A percentile compares a stretch with the other conserved stretches of the same genome.
phyloP scores from a whole-genome alignment of 1,139 yeast species.

The Geotrichum histeridarum region DNA sequence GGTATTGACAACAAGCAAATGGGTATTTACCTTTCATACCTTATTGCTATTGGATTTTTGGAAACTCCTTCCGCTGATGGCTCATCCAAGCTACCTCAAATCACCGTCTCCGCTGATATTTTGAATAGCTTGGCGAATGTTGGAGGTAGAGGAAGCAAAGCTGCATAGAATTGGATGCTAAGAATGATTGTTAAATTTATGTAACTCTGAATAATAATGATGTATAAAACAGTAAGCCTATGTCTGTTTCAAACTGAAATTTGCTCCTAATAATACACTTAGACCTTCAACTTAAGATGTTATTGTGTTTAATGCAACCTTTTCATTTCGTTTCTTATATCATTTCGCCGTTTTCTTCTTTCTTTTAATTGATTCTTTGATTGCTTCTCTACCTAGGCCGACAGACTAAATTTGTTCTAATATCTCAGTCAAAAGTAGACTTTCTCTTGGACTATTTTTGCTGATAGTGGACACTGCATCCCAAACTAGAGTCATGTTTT shows the following conservation, averaged over 20 bases:
- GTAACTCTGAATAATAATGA: background rate
- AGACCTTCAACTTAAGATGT: background rate
- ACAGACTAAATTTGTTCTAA: no score
- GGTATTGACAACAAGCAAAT: conserved; percentile 66
- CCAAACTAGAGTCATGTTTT: background rate
- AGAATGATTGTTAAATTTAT: no score
- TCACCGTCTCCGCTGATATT: conserved; percentile 54
- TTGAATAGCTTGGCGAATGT: conserved; percentile 64
- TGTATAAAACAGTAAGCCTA: background rate
- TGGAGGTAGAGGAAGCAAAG: conserved; percentile 63
- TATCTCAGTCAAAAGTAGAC: no score
- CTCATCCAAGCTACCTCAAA: conserved; percentile 49
- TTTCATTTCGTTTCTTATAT: no score
- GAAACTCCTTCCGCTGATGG: conserved; percentile 51
- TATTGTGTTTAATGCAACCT: no score
- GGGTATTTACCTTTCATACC: conserved; percentile 74
- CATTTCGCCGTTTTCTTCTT: no score
- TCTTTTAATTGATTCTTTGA: no score
- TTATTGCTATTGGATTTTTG: conserved; percentile 73
- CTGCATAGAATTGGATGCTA: conserved; percentile 3
- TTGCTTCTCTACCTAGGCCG: no score
- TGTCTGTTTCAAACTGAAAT: background rate
- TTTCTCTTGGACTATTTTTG: no score
- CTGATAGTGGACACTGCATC: no score
- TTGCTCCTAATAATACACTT: background rate